phyloP scores from a whole-genome alignment of 108 stramenopile species.

The Cyclotella atomus region DNA sequence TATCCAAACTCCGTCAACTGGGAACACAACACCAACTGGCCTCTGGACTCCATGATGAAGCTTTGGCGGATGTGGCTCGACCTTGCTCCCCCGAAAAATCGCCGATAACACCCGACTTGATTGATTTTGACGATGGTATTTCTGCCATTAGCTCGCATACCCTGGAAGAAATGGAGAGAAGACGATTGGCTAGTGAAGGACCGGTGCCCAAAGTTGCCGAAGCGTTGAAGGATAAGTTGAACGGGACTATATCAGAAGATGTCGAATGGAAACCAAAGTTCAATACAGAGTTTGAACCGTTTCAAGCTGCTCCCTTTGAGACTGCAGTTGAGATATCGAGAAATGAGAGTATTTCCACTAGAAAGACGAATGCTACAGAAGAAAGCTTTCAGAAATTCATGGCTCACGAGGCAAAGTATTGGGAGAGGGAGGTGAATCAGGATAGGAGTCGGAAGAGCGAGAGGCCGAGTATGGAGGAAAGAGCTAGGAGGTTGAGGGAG shows the following conservation, averaged over 20 bases:
- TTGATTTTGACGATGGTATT: constrained; percentile 83
- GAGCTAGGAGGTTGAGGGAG: constrained; percentile 43
- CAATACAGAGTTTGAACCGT: not conserved
- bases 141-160: constrained; percentile 72
- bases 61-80: constrained; percentile 33
- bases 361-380: constrained; percentile 22
- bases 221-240: not conserved
- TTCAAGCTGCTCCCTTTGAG: not conserved
- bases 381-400: constrained; percentile 19
- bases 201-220: not conserved
- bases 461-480: constrained; percentile 32
- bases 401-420: constrained; percentile 27
- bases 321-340: constrained; percentile 13
- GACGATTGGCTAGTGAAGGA: not conserved
- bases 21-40: constrained; percentile 48
- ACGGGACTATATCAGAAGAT: not conserved
- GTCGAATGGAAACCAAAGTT: not conserved
- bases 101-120: constrained; percentile 4
- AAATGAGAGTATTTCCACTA: constrained; percentile 1
- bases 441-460: constrained; percentile 1
- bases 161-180: constrained; percentile 72
- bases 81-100: constrained; percentile 30
- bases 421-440: constrained; percentile 26
- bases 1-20: constrained; percentile 40
- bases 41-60: constrained; percentile 22